Evolutionary conservation across 2,329 filamentous ascomycete genomes (phyloP).

Genomic region (Fusarium gaditjirri): DNA sequence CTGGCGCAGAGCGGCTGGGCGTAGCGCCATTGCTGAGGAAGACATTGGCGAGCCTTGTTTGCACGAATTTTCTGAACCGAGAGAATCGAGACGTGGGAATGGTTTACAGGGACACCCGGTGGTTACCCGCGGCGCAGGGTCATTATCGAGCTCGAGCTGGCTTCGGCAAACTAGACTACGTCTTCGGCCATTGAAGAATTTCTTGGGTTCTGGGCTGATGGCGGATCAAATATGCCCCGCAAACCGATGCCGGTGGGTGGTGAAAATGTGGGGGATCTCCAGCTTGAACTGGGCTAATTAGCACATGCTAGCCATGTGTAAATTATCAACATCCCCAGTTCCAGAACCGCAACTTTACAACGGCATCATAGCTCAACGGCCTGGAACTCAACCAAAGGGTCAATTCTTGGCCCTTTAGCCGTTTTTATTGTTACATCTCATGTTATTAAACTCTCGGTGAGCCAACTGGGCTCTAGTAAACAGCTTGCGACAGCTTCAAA

Average conservation of each 20-base stretch:
- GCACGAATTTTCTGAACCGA: not conserved
- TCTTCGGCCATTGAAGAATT: slow-evolving; percentile 37
- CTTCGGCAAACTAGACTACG: not conserved
- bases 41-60: slow-evolving; percentile 27
- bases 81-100: not conserved
- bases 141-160: slow-evolving; percentile 40
- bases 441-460: slow-evolving; percentile 42
- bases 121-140: slow-evolving; percentile 41
- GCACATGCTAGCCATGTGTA: slow-evolving; percentile 26
- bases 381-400: not conserved
- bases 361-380: not conserved
- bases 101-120: slow-evolving; percentile 19
- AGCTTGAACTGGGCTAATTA: not conserved
- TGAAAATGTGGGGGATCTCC: slow-evolving; percentile 1
- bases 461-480: slow-evolving; percentile 44
- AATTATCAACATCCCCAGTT: not conserved
- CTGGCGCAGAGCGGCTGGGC: slow-evolving; percentile 35
- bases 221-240: slow-evolving; percentile 38
- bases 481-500: slow-evolving; percentile 18
- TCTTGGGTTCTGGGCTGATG: slow-evolving; percentile 39
- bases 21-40: slow-evolving; percentile 35
- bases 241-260: not conserved
- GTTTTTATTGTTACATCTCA: slow-evolving; percentile 7
- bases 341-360: slow-evolving; percentile 7
- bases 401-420: not conserved